Conservation (phyloP, 1,139 yeast genomes). For the Lodderomyces elongisporus region DNA sequence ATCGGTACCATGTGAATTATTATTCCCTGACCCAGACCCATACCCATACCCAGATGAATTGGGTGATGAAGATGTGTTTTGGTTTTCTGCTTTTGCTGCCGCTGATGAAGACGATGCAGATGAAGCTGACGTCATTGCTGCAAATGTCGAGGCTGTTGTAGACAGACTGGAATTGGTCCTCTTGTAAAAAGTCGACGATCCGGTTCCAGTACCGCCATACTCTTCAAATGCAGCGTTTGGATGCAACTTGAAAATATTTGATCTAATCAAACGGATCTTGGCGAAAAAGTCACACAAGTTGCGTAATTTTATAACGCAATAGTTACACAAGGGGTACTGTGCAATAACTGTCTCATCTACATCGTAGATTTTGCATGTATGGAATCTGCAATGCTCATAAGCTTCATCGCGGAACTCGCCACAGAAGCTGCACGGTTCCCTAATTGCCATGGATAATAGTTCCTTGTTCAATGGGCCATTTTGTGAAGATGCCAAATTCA, state of each 20-base stretch:
- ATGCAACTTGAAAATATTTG: conserved; percentile 38
- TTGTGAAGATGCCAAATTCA: background rate
- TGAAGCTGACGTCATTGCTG: background rate
- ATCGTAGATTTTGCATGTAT: conserved; percentile 49
- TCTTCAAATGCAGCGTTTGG: conserved; percentile 23
- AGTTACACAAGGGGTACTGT: conserved; percentile 73
- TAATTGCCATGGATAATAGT: conserved; percentile 62
- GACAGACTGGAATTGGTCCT: conserved; percentile 6
- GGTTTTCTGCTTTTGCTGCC: background rate
- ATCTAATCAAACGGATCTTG: conserved; percentile 60
- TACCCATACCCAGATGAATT: conserved; percentile 1
- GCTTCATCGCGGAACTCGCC: conserved; percentile 69
- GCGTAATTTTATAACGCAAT: conserved; percentile 74
- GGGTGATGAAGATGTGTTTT: conserved; percentile 1
- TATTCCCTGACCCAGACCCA: too few relatives aligned
- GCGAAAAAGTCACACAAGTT: conserved; percentile 77
- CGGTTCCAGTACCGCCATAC: conserved; percentile 1
- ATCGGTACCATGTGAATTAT: conserved; percentile 5
- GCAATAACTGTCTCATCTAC: conserved; percentile 22
- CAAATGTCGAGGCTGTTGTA: background rate
- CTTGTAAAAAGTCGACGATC: conserved; percentile 7
- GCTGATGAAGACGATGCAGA: background rate
- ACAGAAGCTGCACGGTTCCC: conserved; percentile 74
- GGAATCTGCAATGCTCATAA: conserved; percentile 72
- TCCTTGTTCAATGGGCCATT: conserved; percentile 2